Percentiles rank a stretch among this genome's conserved stretches.
phyloP scores from a whole-genome alignment of 1,284 basidiomycete species.

The Termitomyces sp. region DNA sequence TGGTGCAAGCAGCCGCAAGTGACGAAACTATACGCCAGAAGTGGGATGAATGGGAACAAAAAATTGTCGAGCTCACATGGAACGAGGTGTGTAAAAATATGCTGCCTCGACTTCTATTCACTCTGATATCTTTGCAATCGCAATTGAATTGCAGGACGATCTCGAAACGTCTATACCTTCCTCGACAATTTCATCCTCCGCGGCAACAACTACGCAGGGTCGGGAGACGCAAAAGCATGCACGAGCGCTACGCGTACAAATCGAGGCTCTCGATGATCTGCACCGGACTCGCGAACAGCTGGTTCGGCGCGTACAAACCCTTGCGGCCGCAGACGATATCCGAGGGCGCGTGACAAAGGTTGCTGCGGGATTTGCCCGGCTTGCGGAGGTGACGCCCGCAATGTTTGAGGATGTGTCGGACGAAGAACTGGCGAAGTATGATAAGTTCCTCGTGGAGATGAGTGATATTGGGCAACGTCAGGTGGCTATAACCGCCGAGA shows the following conservation, averaged over 20 bases:
- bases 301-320: conserved; percentile 60
- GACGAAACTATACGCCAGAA: conserved; percentile 75
- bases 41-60: conserved; percentile 85
- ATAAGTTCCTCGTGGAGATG: conserved; percentile 66
- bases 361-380: conserved; percentile 57
- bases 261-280: conserved; percentile 82
- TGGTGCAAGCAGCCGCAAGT: conserved; percentile 69
- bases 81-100: conserved; percentile 51
- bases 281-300: conserved; percentile 57
- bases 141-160: conserved; percentile 43
- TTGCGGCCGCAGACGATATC: conserved; percentile 75
- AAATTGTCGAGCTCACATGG: conserved; percentile 65
- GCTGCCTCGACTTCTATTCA: neutral
- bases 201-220: conserved; percentile 30
- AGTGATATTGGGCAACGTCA: conserved; percentile 59
- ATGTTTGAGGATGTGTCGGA: conserved; percentile 86
- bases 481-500: conserved; percentile 56
- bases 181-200: conserved; percentile 40
- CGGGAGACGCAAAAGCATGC: conserved; percentile 56
- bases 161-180: conserved; percentile 68
- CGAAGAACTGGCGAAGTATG: conserved; percentile 77
- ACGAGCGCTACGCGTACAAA: conserved; percentile 66
- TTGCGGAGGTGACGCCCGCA: conserved; percentile 72
- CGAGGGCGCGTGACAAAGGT: conserved; percentile 64
- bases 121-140: neutral